These are phyloP conservation scores for Mycogone perniciosa DNA, from an alignment of 2,329 filamentous ascomycete genomes.

Conservation along the genomic window DNA sequence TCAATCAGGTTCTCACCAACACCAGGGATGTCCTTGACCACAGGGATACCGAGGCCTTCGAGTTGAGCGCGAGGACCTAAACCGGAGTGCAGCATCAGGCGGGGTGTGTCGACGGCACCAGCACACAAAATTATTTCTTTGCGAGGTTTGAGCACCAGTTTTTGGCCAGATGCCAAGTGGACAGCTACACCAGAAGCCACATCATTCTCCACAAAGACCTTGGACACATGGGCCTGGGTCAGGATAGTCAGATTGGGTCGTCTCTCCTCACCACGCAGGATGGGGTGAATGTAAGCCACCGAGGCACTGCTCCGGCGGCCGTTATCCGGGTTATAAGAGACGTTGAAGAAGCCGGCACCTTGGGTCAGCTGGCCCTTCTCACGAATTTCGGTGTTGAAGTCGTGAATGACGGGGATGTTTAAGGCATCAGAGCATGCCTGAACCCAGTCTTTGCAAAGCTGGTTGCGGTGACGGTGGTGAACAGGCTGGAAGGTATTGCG, in stretches of 20 bases:
- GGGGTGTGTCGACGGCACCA: constrained; percentile 75
- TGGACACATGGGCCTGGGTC: constrained; percentile 82
- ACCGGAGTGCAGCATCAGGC: constrained; percentile 54
- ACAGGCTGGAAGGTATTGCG: constrained; percentile 89
- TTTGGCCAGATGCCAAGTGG: constrained; percentile 48
- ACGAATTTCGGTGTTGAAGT: constrained; percentile 83
- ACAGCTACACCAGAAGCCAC: constrained; percentile 69
- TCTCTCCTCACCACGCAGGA: constrained; percentile 75
- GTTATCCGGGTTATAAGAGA: constrained; percentile 86
- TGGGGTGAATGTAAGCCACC: constrained; percentile 89
- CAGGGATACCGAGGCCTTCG: constrained; percentile 44
- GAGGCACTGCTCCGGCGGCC: constrained; percentile 78
- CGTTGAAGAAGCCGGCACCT: constrained; percentile 83
- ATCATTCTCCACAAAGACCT: constrained; percentile 64
- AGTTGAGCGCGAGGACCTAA: constrained; percentile 51
- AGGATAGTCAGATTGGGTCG: constrained; percentile 79
- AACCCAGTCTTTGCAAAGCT: constrained; percentile 88
- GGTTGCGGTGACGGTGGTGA: constrained; percentile 77
- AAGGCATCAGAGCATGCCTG: constrained; percentile 71
- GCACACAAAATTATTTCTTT: constrained; percentile 74
- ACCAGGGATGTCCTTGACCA: constrained; percentile 52
- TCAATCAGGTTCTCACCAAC: constrained; percentile 57
- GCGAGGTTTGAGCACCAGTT: constrained; percentile 55
- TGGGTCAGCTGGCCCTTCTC: constrained; percentile 64
- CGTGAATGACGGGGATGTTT: constrained; percentile 71